Conservation (phyloP, 306 rosid genomes). For the Cicer yamashitae region DNA sequence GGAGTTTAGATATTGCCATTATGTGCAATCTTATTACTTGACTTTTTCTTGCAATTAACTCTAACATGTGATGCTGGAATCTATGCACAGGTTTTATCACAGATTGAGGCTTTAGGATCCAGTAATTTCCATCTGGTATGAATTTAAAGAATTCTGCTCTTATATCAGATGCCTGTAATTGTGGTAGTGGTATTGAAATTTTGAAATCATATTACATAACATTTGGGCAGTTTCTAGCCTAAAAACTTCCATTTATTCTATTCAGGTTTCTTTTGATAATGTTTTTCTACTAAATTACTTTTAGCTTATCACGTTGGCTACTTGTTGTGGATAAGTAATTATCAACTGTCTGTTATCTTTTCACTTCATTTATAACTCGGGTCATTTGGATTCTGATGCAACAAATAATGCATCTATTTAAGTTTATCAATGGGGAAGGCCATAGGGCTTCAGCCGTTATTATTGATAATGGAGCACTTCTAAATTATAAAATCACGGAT, state of each 20-base stretch:
- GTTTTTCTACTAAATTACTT: conserved; percentile 1
- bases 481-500: neutral
- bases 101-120: conserved; percentile 59
- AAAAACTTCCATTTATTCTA: neutral
- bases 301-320: conserved; percentile 10
- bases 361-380: conserved; percentile 4
- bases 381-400: conserved; percentile 18
- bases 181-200: conserved; percentile 22
- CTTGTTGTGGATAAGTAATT: conserved; percentile 27
- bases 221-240: conserved; percentile 14
- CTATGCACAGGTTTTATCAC: conserved; percentile 55
- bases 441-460: neutral
- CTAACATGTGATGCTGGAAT: conserved; percentile 38
- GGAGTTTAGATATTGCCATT: conserved; percentile 46
- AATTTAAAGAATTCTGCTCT: conserved; percentile 27
- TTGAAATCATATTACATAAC: conserved; percentile 24
- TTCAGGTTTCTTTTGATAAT: conserved; percentile 25
- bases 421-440: conserved; percentile 1
- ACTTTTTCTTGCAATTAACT: conserved; percentile 25
- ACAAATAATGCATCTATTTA: conserved; percentile 5
- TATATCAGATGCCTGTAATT: conserved; percentile 33
- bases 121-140: conserved; percentile 69
- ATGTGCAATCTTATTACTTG: conserved; percentile 12
- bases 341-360: conserved; percentile 4
- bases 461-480: conserved; percentile 3